A percentile compares a stretch with the other conserved stretches of the same genome.
Evolutionary conservation across 306 rosid species (phyloP).

Genomic region (Adenanthera pavonina): DNA sequence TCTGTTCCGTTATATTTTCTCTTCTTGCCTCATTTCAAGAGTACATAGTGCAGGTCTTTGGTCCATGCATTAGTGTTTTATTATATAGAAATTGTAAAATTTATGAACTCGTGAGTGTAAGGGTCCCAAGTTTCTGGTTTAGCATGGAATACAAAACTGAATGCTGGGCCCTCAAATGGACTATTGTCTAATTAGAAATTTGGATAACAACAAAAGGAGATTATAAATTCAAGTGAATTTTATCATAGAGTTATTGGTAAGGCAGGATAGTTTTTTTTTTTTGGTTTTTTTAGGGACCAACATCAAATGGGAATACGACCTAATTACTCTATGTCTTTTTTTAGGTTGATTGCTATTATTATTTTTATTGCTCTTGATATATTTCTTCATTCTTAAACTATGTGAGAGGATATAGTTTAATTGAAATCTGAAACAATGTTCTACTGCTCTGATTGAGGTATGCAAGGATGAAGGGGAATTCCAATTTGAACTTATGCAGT

Average conservation of each 20-base stretch:
- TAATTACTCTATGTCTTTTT: too few species aligned
- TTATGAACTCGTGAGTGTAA: not conserved
- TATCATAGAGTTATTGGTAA: not conserved
- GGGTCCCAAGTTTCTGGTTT: slow-evolving; percentile 26
- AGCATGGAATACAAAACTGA: slow-evolving; percentile 12
- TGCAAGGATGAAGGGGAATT: not conserved
- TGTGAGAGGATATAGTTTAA: not conserved
- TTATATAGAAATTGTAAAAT: not conserved
- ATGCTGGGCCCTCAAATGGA: slow-evolving; percentile 10
- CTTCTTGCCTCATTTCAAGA: not conserved
- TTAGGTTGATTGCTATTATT: not conserved
- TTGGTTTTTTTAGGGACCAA: too few species aligned
- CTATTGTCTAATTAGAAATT: not conserved
- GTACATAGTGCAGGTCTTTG: not conserved
- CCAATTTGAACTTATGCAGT: not conserved
- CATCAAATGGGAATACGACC: too few species aligned
- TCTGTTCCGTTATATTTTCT: slow-evolving; percentile 22
- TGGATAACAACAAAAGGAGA: slow-evolving; percentile 1
- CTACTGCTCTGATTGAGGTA: not conserved
- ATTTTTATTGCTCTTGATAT: too few species aligned
- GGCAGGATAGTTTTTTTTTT: not conserved
- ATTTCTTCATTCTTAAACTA: too few species aligned
- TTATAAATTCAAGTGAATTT: not conserved
- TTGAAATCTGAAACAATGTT: not conserved
- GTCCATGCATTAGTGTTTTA: slow-evolving; percentile 19